These are phyloP conservation scores for Talaromyces albobiverticillius DNA, from an alignment of 2,329 filamentous ascomycete species.

Conservation along the genomic window DNA sequence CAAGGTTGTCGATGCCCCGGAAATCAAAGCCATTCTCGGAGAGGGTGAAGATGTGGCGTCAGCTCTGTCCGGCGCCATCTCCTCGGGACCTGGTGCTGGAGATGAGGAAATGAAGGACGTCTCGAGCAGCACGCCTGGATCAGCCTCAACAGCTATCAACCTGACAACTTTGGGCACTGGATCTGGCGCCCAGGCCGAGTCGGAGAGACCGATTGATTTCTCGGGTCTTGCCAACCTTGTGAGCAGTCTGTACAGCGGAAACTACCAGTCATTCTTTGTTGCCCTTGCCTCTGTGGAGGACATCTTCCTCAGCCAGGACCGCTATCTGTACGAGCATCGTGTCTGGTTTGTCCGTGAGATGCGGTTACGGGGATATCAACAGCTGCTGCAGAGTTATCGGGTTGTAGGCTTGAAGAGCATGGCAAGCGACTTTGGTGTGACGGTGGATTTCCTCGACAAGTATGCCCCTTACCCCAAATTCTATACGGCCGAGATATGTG, in stretches of 20 bases:
- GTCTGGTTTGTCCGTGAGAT: slow-evolving; percentile 98
- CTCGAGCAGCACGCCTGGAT: slow-evolving; percentile 50
- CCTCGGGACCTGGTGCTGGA: slow-evolving; percentile 71
- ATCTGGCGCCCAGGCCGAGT: slow-evolving; percentile 65
- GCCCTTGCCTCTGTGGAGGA: slow-evolving; percentile 88
- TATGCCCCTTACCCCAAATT: slow-evolving; percentile 43
- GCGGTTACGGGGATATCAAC: slow-evolving; percentile 92
- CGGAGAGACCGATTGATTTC: slow-evolving; percentile 84
- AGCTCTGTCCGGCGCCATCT: slow-evolving; percentile 74
- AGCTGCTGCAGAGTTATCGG: slow-evolving; percentile 94
- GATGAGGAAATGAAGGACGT: slow-evolving; percentile 73
- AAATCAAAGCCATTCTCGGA: slow-evolving; percentile 95
- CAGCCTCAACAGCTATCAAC: slow-evolving; percentile 75
- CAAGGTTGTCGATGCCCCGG: slow-evolving; percentile 96
- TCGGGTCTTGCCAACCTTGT: slow-evolving; percentile 82
- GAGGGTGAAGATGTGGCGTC: slow-evolving; percentile 83
- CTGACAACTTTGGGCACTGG: slow-evolving; percentile 75
- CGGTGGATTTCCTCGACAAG: slow-evolving; percentile 93
- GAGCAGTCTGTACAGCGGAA: slow-evolving; percentile 85
- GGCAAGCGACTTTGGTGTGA: slow-evolving; percentile 95
- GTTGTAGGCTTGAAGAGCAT: slow-evolving; percentile 96
- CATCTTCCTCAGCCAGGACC: slow-evolving; percentile 88
- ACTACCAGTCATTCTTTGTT: slow-evolving; percentile 92
- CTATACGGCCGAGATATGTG: not conserved
- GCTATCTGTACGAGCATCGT: slow-evolving; percentile 93